A percentile compares a stretch with the other conserved stretches of the same genome.
Conservation (phyloP, 2,329 filamentous ascomycete genomes). For the Verticillium alfalfae region DNA sequence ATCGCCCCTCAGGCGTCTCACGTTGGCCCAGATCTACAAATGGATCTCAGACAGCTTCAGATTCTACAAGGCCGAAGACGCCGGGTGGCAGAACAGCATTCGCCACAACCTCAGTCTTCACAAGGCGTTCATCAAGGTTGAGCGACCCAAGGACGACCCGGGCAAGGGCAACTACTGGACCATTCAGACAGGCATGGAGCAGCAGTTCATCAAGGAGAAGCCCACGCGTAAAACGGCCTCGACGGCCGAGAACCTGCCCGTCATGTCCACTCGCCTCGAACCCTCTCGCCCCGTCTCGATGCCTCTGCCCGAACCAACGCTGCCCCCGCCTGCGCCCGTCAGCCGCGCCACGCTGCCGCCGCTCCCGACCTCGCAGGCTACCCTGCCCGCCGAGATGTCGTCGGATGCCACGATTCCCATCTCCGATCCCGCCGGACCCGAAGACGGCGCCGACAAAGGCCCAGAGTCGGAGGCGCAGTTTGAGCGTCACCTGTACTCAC, state of each 20-base stretch:
- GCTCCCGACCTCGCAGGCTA: constrained; percentile 30
- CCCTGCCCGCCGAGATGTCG: constrained; percentile 54
- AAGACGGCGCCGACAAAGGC: constrained; percentile 38
- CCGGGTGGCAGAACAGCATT: constrained; percentile 98
- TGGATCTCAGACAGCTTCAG: constrained; percentile 96
- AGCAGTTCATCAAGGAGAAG: constrained; percentile 86
- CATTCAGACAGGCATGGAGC: constrained; percentile 85
- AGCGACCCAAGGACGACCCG: constrained; percentile 92
- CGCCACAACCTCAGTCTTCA: constrained; percentile 95
- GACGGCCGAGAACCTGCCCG: constrained; percentile 51
- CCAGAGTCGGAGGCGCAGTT: constrained; percentile 30
- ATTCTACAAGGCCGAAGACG: constrained; percentile 79
- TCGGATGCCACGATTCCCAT: constrained; percentile 74
- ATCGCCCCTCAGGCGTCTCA: constrained; percentile 76
- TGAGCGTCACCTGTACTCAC: constrained; percentile 61
- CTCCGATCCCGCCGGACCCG: constrained; percentile 58
- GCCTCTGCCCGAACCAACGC: constrained; percentile 37
- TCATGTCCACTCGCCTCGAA: constrained; percentile 53
- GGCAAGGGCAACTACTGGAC: constrained; percentile 98
- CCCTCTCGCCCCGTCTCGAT: constrained; percentile 35
- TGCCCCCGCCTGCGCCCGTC: constrained; percentile 23
- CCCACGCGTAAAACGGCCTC: constrained; percentile 53
- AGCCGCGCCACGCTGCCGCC: constrained; percentile 26
- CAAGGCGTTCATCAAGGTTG: constrained; percentile 94
- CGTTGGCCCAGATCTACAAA: constrained; percentile 93